Base-by-base conservation (phyloP, 768 basidiomycete genomes). In the Pleurotus sapidus region DNA sequence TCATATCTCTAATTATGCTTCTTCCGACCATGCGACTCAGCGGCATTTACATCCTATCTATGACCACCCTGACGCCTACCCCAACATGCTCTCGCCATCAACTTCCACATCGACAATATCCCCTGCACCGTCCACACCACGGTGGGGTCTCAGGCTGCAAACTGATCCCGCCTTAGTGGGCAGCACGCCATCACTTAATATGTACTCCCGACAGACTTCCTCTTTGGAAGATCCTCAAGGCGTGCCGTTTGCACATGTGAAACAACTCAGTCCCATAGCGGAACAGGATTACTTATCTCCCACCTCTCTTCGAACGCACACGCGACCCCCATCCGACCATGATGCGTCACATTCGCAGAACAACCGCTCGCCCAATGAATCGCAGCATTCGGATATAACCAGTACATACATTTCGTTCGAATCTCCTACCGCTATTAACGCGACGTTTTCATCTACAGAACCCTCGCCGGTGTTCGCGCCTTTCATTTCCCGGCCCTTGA, bases 251-350 rank as follows among this genome's bases (percentile, higher is more conserved):
- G 67, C 67, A 56, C 75, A 76, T 49, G 74, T 70, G 23, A 77
- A 76, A 65, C 86, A 79, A 46, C 77, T 88, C 38, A 87, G 87
- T 1, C 86, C 88, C 0, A 88, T 89, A 40, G 77, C 76, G 7
- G 88, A 88, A 68, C 80, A 80, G 61, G 83, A 87, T 55, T 86
- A 86, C 63, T 65, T 83, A 55, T 83, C 84, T 5, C 83, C 83
- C 0, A 74, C 76, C 49, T 62, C 67, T 20, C 57, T 63, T 18
- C 70, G 72, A 34, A 70, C 73, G 51, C 68, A 51, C 43, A 74
- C 70, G 51, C 67, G 73, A 42, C 72, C 68, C 24, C 63, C 57
- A 20, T 30, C 39, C 9, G 46, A 46, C 38, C 54, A 60, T 24
- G 56, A 25, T 15, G 53, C 62, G 18, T 46, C 60, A 18, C 56